Evolutionary conservation across 228 moss, liverwort and hornwort species (phyloP).

Genomic region (Sphagnum fallax): DNA sequence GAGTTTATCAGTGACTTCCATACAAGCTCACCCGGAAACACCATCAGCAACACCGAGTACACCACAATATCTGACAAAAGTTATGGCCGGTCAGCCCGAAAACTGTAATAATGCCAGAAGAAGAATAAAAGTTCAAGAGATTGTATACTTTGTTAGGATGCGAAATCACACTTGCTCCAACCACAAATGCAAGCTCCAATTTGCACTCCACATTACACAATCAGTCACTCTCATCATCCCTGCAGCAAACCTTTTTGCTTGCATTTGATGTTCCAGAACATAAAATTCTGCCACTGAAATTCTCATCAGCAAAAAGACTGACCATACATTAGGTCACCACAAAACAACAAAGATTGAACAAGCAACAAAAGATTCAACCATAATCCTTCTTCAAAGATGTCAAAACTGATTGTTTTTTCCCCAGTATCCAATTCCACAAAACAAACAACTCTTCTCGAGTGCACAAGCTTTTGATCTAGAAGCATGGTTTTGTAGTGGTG

Average conservation of each 20-base stretch:
- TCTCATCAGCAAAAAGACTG: neutral
- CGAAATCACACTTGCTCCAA: constrained; percentile 79
- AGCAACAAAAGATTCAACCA: neutral
- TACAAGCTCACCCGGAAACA: constrained; percentile 68
- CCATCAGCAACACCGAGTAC: constrained; percentile 92
- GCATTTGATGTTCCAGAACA: no score
- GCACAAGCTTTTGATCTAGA: no score
- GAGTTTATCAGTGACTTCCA: neutral
- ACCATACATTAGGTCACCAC: neutral
- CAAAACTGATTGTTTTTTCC: no score
- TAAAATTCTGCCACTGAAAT: neutral
- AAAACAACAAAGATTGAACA: neutral
- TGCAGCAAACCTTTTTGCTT: neutral
- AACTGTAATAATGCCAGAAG: neutral
- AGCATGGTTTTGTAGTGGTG: no score
- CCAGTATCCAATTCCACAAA: no score
- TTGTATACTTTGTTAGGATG: constrained; percentile 79
- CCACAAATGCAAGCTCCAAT: constrained; percentile 56
- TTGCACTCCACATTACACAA: constrained; percentile 26
- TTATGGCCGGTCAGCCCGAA: no score
- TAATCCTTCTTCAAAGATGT: neutral
- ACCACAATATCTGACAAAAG: constrained; percentile 6
- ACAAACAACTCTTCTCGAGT: no score
- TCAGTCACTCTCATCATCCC: neutral
- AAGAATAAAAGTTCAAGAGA: neutral